Evolutionary conservation across 176 grass and related monocot genomes (phyloP).

Genomic region (Rhipidocladum racemiflorum): DNA sequence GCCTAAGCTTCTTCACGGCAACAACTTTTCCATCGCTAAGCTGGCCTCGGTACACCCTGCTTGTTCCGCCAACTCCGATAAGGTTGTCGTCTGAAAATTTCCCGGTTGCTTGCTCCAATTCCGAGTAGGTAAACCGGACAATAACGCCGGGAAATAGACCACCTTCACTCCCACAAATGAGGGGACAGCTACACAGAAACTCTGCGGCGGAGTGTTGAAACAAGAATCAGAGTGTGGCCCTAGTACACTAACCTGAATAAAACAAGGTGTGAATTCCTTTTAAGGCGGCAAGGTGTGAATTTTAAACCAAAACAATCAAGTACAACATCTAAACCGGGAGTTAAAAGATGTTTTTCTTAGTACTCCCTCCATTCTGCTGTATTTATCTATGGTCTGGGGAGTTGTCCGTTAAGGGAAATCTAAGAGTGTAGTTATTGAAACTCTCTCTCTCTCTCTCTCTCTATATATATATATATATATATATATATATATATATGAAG

Average conservation of each 20-base stretch:
- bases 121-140: constrained; percentile 59
- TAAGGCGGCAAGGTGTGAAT: background rate
- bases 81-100: constrained; percentile 68
- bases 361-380: too few relatives aligned
- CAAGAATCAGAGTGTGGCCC: background rate
- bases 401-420: too few relatives aligned
- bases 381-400: too few relatives aligned
- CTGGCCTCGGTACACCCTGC: constrained; percentile 82
- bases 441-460: too few relatives aligned
- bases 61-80: constrained; percentile 74
- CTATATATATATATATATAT: too few relatives aligned
- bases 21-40: constrained; percentile 62
- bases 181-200: constrained; percentile 45
- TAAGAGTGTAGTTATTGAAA: too few relatives aligned
- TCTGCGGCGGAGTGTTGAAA: constrained; percentile 35
- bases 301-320: background rate
- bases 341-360: background rate
- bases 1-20: constrained; percentile 86
- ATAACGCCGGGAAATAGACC: constrained; percentile 54
- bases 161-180: constrained; percentile 26
- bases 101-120: constrained; percentile 71
- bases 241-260: background rate
- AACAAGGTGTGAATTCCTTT: too few relatives aligned
- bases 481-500: too few relatives aligned
- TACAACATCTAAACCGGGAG: background rate